Evolutionary conservation across 2,329 filamentous ascomycete species (phyloP).

Genomic region (Penicillium sp.): DNA sequence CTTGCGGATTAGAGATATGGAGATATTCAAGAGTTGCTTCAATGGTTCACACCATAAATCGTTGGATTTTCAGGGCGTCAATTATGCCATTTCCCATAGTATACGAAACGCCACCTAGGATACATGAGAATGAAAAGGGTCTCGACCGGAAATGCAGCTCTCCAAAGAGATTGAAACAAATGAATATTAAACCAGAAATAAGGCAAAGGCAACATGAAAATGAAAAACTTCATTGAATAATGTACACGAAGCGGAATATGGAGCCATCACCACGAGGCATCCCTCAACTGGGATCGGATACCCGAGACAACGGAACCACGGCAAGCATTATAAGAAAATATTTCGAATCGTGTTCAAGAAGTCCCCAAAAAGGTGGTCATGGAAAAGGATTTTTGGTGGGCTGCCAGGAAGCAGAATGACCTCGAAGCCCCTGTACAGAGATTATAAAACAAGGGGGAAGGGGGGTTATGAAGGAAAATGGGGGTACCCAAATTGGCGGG

Average conservation of each 20-base stretch:
- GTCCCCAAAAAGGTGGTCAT: conserved; percentile 11
- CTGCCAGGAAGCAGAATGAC: conserved; percentile 14
- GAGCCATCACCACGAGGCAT: conserved; percentile 10
- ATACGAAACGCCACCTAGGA: background rate
- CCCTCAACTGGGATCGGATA: background rate
- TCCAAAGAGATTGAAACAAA: background rate
- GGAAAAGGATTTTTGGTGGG: conserved; percentile 18
- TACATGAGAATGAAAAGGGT: background rate
- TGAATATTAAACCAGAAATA: background rate
- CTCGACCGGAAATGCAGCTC: background rate
- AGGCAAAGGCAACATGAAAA: background rate
- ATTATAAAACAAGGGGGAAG: conserved; percentile 3
- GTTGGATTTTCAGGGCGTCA: background rate
- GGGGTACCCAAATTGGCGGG: conserved; percentile 4
- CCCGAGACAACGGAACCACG: conserved; percentile 10
- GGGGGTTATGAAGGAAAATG: background rate
- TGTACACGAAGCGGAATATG: conserved; percentile 34
- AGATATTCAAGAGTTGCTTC: background rate
- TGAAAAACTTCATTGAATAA: conserved; percentile 29
- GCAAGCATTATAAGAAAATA: conserved; percentile 28
- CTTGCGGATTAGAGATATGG: background rate
- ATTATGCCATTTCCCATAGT: background rate
- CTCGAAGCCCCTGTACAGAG: conserved; percentile 26
- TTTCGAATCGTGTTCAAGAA: conserved; percentile 20
- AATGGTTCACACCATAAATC: background rate